Percentiles rank a stretch among this genome's conserved stretches.
Conservation (phyloP, 164 flowering plant species). For the Magnolia changhungtana region DNA sequence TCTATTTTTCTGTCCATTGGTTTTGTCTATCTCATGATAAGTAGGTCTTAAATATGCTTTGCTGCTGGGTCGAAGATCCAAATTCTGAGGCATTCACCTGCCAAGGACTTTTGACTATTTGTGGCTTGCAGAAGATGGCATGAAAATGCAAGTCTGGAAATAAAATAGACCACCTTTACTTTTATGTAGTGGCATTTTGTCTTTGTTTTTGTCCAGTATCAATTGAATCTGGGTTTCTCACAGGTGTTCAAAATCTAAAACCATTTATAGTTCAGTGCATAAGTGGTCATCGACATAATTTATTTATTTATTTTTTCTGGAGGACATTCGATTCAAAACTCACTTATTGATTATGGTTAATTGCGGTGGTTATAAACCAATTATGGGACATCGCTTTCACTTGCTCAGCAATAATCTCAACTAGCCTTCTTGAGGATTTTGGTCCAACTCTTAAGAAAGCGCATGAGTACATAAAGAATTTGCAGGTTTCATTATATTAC, state of each 20-base stretch:
- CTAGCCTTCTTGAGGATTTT: conserved; percentile 46
- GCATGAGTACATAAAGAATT: no score
- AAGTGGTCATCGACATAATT: neutral
- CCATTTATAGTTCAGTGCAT: neutral
- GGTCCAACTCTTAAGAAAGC: no score
- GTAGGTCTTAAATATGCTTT: conserved; percentile 77
- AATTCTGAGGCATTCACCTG: conserved; percentile 71
- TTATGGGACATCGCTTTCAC: conserved; percentile 65
- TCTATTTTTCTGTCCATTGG: no score
- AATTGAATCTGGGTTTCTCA: no score
- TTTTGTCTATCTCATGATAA: no score
- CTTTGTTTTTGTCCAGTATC: no score
- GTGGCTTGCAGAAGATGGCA: no score
- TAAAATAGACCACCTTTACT: no score
- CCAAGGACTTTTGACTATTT: conserved; percentile 60
- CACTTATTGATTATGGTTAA: neutral
- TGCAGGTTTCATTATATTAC: no score
- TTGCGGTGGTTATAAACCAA: conserved; percentile 70
- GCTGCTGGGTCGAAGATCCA: conserved; percentile 84
- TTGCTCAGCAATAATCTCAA: conserved; percentile 62
- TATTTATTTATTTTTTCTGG: neutral
- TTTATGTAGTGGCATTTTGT: no score
- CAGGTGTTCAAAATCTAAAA: no score
- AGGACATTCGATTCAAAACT: neutral
- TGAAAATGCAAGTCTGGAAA: no score